A percentile compares a stretch with the other conserved stretches of the same genome.
These are phyloP conservation scores for Penicillium goetzii DNA, from an alignment of 495 filamentous ascomycete species.

Conservation along the genomic window DNA sequence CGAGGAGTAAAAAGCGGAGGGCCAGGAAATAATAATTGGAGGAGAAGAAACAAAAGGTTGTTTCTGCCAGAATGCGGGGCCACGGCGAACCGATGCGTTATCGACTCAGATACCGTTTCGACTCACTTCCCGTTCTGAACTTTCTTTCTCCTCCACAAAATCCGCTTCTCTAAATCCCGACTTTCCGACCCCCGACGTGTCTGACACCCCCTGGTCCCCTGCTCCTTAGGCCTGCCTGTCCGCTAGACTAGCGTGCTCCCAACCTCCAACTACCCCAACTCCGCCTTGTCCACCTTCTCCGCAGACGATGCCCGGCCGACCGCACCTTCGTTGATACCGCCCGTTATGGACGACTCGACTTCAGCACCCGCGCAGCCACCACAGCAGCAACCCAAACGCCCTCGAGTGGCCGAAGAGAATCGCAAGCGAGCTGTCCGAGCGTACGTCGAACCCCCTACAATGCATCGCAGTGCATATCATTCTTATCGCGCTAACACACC, in stretches of 20 bases:
- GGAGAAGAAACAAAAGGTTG: conserved; percentile 3
- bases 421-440: conserved; percentile 54
- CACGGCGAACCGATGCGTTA: conserved; percentile 16
- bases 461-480: neutral
- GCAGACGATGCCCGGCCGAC: conserved; percentile 35
- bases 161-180: neutral
- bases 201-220: neutral
- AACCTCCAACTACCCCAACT: conserved; percentile 8
- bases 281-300: conserved; percentile 23
- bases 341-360: conserved; percentile 33
- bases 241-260: neutral
- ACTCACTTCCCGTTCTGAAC: neutral
- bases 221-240: neutral
- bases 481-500: conserved; percentile 15
- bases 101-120: conserved; percentile 21
- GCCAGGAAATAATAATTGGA: neutral
- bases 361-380: conserved; percentile 34
- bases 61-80: conserved; percentile 30
- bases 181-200: conserved; percentile 3
- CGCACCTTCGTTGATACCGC: conserved; percentile 23
- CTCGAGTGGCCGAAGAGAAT: conserved; percentile 53
- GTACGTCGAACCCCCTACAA: conserved; percentile 25
- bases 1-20: neutral
- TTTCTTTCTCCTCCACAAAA: conserved; percentile 8
- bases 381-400: conserved; percentile 42